Evolutionary conservation across 108 stramenopile species (phyloP), one percentile per base, ranked within the genome.

Genomic region (Parmales sp.): DNA sequence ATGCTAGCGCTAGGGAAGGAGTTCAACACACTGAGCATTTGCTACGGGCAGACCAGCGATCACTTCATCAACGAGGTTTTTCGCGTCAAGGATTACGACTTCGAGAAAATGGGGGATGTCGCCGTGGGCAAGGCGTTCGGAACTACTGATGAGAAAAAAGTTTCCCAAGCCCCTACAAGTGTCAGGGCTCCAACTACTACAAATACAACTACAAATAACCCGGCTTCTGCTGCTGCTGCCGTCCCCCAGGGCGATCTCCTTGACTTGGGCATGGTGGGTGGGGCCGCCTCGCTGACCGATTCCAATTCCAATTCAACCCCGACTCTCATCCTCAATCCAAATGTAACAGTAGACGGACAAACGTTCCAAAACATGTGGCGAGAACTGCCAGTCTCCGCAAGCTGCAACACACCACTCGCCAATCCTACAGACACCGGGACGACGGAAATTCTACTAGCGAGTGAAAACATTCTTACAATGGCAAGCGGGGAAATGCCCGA

Each of bases 1-100:
- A 78, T 85, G n/a, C 82, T 80, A 11, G 80, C 83, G 29, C 81
- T 93, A 22, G 83, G 97, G 85, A 76, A 92, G 60, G 89, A 91
- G 71, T 99, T 97, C 82, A 94, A 99, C 76, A 90, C 96, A 5
- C 79, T 99, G 66, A 81, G 90, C 38, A 90, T 94, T n/a, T 78
- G 94, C 18, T 99, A 94, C 77, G 91, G 91, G 20, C 88, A 86
- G 65, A 84, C 85, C 43, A 80, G 85, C 28, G 88, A 90, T 25
- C 88, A 93, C 66, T 99, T 97, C 65, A 87, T 96, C 51, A 77
- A 78, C 4, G 88, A 89, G 54, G 82, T 90, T 46, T 88, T 82
- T 66, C 86, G 89, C 34, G 83, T 88, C 2, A 79, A 76, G 23
- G 83, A n/a, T 13, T 1, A 39, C 16, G 3, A 26, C 39, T 11